Base-by-base conservation (phyloP, 306 rosid species). In the Fragaria nilgerrensis region DNA sequence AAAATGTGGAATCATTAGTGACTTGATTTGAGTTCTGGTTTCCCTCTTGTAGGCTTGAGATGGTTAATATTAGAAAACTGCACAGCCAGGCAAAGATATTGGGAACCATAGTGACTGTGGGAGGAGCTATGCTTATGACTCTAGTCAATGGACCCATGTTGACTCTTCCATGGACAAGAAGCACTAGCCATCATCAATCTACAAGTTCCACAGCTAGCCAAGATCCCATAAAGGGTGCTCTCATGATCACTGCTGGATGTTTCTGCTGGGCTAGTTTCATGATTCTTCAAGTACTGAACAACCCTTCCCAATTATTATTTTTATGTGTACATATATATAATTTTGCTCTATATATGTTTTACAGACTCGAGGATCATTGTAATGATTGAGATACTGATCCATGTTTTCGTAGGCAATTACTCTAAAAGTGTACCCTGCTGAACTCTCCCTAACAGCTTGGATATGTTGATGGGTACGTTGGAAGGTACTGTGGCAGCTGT, bases 51-150 rank as follows among this genome's bases (percentile, higher is more conserved):
- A 89, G 93, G 81, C 79, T 89, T 20, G 91, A 89, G 85, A 82
- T 74, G 58, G 86, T 89, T 8, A 41, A 85, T 1, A 37, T 87
- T 20, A 73, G 81, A 72, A 86, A 77, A 13, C 25, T 73, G 49
- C 73, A 55, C 9, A 70, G 91, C 82, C 84, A 59, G 70, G 89
- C 83, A 53, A 89, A 85, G 83, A 50, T 85, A 62, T 11, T 80
- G 63, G 91, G 88, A 15, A 87, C 87, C 32, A 15, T 53, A 25
- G 82, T 85, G 59, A 85, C 85, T 0, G 84, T 87, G 2, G 88
- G 88, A 43, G 91, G 91, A 76, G 88, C 88, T n/a, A 87, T 82
- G 87, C 25, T 87, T 61, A 82, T 85, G 87, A 85, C 85, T 47
- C 43, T 87, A 49, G 29, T 78, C 5, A 74, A 82, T 67, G 91